Conservation (phyloP, 495 filamentous ascomycete species). For the Podospora bellae-mahoneyi region DNA sequence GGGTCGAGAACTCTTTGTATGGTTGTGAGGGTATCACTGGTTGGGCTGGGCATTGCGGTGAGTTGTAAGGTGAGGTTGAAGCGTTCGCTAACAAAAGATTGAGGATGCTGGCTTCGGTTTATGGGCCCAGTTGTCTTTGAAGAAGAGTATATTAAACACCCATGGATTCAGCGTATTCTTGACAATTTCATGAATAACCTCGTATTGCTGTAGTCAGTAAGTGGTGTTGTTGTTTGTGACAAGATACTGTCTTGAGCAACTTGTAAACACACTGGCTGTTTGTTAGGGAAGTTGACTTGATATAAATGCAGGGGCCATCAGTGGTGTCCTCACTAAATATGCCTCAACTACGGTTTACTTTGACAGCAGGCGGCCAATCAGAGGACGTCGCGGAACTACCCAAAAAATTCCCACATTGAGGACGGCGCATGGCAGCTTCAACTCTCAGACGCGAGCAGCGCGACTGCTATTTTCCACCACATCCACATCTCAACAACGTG, state of each 20-base stretch:
- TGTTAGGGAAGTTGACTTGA: neutral
- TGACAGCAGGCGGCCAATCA: neutral
- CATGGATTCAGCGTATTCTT: neutral
- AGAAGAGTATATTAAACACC: too few relatives aligned
- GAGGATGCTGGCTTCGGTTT: too few relatives aligned
- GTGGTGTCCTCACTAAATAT: neutral
- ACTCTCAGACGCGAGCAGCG: neutral
- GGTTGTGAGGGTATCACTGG: slow-evolving; percentile 18
- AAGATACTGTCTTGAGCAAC: neutral
- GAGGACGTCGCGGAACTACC: neutral
- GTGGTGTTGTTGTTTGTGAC: neutral
- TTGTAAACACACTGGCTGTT: neutral
- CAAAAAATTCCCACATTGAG: neutral
- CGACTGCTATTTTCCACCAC: slow-evolving; percentile 12
- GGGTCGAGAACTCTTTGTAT: slow-evolving; percentile 34
- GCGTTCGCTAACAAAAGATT: too few relatives aligned
- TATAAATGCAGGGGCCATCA: neutral
- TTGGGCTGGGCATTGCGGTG: slow-evolving; percentile 6
- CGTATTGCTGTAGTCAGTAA: neutral
- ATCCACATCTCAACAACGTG: slow-evolving; percentile 8
- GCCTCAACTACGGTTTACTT: slow-evolving; percentile 16
- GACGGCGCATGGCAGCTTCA: neutral
- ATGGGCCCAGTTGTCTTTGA: neutral
- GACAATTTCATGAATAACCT: neutral
- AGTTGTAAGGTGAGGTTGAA: neutral